Base-by-base conservation (phyloP, 345 rosid genomes). In the Crucihimalaya himalaica region DNA sequence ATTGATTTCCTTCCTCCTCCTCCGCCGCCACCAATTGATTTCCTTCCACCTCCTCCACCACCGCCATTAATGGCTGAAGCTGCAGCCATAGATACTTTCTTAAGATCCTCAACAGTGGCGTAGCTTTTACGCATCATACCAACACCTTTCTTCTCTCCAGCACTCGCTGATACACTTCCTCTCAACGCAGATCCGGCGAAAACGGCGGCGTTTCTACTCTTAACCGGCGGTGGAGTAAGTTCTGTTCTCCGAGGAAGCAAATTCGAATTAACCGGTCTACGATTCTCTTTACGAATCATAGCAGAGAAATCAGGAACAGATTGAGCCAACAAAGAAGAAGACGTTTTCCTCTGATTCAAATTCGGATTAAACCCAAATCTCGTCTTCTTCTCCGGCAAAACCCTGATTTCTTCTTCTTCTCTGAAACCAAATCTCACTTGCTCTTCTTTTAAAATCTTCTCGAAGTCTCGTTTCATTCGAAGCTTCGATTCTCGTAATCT, bases 251-350 rank as follows among this genome's bases (percentile, higher is more conserved):
- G 54, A 1, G 76, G 72, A 20, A 75, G 61, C 45, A 63, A 21
- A 3, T 65, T 58, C 32, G 81, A n/a, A 47, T 53, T 34, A 35
- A 0, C 66, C 25, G 97, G 98, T 54, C 82, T 86, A 32, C 93
- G 77, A 52, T 89, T 94, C 75, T 94, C 97, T 63, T 94, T 94
- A 12, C 88, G 82, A 75, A 91, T 64, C 51, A 84, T 64, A 1
- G 90, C 68, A 2, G 91, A 84, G 82, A 89, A 91, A 77, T 94
- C 89, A 27, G 96, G 96, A 66, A 94, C 92, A 0, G 98, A 91
- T 50, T 89, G 95, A 10, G 86, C 86, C 84, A 91, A 74, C 6
- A 79, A 63, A 54, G 82, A 52, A 10, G 76, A 52, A 37, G 91
- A 81, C 15, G 79, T 12, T 42, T 35, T 64, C 10, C 66, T 60